Base-by-base conservation (phyloP, 306 rosid species). In the Citrullus amarus region DNA sequence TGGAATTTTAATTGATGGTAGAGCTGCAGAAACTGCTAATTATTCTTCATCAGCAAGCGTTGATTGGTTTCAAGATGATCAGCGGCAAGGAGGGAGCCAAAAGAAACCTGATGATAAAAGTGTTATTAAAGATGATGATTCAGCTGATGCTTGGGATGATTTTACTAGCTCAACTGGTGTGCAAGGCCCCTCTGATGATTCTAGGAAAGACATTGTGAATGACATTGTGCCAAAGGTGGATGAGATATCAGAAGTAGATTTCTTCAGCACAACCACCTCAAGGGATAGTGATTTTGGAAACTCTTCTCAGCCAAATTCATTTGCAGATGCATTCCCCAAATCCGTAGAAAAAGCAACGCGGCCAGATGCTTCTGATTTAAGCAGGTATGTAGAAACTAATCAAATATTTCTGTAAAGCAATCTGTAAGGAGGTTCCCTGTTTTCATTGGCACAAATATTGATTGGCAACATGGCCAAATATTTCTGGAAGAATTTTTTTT, bases 101-200 rank as follows among this genome's bases (percentile, higher is more conserved):
- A 86, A 86, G 68, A 80, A 80, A 60, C 82, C 82, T 60, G 85
- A 72, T 81, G 36, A 76, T 39, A 60, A 55, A 78, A 79, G 78
- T 79, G 79, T 62, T 65, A 80, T 76, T 73, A 83, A 76, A 53
- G 83, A 73, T 70, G 78, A 82, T 0, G 84, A 80, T 79, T 81
- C 89, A 43, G 85, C 86, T 80, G 91, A 90, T 79, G 84, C 53
- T n/a, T 91, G 93, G 96, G 84, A 86, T 85, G 90, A 59, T 84
- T 87, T 91, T 81, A 61, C 89, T 34, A 84, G 86, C 85, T 86
- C 76, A 28, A 67, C 89, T 80, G 75, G 80, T 72, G 75, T 54
- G 30, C 86, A 75, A 68, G 85, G 81, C 84, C 84, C 89, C 78
- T 80, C 84, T 56, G 70, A 18, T 71, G 83, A 65, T 86, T 78